A percentile compares a stretch with the other conserved stretches of the same genome.
Evolutionary conservation across 495 filamentous ascomycete genomes (phyloP).

Genomic region (Trichoderma asperelloides): DNA sequence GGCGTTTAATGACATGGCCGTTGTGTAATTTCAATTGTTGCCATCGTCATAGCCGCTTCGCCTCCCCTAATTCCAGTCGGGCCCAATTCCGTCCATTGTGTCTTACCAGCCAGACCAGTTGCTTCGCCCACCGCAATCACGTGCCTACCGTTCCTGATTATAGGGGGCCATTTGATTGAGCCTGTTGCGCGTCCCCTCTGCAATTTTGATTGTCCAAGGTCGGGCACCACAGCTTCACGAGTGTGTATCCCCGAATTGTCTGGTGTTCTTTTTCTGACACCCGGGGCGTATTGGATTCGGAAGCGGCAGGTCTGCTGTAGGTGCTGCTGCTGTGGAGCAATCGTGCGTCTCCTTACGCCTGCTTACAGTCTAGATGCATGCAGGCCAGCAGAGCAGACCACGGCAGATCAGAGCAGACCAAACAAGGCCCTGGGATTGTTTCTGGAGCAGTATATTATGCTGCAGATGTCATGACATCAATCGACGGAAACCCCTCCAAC

Average conservation of each 20-base stretch:
- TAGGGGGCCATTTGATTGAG: background rate
- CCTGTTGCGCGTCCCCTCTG: background rate
- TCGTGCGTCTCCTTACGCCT: background rate
- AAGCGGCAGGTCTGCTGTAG: slow-evolving; percentile 2
- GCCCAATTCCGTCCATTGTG: background rate
- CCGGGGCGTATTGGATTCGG: background rate
- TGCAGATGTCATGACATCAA: slow-evolving; percentile 1
- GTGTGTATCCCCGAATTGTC: background rate
- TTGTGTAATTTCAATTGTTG: background rate
- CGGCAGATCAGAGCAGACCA: background rate
- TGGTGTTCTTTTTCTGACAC: background rate
- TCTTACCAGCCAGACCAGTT: background rate
- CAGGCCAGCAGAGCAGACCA: slow-evolving; percentile 1
- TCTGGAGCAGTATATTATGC: background rate
- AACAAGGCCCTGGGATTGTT: background rate
- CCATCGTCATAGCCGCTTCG: slow-evolving; percentile 3
- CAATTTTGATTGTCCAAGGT: background rate
- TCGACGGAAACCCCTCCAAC: background rate
- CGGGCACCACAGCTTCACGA: background rate
- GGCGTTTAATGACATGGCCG: slow-evolving; percentile 3
- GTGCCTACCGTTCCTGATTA: background rate
- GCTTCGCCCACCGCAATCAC: background rate
- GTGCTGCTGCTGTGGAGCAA: slow-evolving; percentile 1
- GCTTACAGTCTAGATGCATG: background rate
- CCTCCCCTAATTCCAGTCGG: slow-evolving; percentile 1